These are phyloP conservation scores for Nephromyces sp. DNA, from an alignment of 169 alveolate genomes.

Conservation along the genomic window DNA sequence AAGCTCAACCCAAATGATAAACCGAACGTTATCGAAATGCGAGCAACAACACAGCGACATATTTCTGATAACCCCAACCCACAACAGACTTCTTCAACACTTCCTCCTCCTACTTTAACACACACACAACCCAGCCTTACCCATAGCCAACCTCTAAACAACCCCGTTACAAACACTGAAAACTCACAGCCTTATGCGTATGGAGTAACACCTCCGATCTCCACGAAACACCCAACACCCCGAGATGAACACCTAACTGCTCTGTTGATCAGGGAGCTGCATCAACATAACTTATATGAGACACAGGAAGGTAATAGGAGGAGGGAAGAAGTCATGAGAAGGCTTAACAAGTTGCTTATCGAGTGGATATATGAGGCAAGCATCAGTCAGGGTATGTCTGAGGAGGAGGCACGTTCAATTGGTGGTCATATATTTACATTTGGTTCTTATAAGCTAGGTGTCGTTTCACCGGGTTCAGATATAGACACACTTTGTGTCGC, in stretches of 20 bases:
- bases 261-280: constrained; percentile 11
- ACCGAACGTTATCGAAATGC: not conserved
- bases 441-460: constrained; percentile 93
- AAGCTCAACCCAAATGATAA: not conserved
- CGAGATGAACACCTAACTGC: constrained; percentile 17
- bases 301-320: constrained; percentile 27
- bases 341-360: constrained; percentile 9
- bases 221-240: not conserved
- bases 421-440: constrained; percentile 47
- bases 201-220: constrained; percentile 31
- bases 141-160: too few relatives aligned
- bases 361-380: constrained; percentile 39
- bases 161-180: too few relatives aligned
- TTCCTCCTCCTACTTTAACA: not conserved
- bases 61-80: not conserved
- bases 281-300: constrained; percentile 13
- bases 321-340: constrained; percentile 22
- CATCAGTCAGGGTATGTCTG: constrained; percentile 30
- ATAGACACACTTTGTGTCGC: constrained; percentile 95
- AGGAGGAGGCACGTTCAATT: constrained; percentile 26
- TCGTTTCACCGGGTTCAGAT: constrained; percentile 92
- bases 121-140: too few relatives aligned
- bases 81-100: not conserved
- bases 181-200: constrained; percentile 4
- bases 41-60: not conserved